Percentiles rank a stretch among this genome's conserved stretches.
Conservation (phyloP, 108 stramenopile genomes). For the Cyclotella distinguenda region DNA sequence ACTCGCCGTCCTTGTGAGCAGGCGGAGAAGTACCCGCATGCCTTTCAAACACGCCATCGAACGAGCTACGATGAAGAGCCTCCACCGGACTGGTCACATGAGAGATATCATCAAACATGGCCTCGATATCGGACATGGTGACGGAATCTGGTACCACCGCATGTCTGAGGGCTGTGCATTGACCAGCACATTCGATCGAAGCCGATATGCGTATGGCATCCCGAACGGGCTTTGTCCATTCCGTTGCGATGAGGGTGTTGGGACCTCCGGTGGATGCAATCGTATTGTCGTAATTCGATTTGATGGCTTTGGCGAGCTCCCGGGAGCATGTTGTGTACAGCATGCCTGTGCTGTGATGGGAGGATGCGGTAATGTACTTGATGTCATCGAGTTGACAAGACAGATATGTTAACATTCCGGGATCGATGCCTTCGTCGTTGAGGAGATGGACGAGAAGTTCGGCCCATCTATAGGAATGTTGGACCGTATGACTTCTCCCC, state of each 20-base stretch:
- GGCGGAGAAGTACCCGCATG: conserved; percentile 58
- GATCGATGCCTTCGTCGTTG: conserved; percentile 59
- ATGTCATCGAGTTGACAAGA: conserved; percentile 74
- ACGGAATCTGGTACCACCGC: conserved; percentile 58
- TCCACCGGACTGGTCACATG: conserved; percentile 42
- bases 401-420: conserved; percentile 74
- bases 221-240: conserved; percentile 55
- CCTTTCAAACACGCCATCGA: conserved; percentile 68
- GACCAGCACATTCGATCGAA: conserved; percentile 81
- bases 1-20: conserved; percentile 34
- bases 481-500: conserved; percentile 67
- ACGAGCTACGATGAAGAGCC: conserved; percentile 52
- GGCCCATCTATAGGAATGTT: conserved; percentile 84
- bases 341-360: conserved; percentile 56
- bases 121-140: conserved; percentile 46
- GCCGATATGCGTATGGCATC: conserved; percentile 76
- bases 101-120: conserved; percentile 45
- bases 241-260: conserved; percentile 74
- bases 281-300: conserved; percentile 63
- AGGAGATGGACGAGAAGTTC: conserved; percentile 54
- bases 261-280: conserved; percentile 87
- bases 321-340: conserved; percentile 78
- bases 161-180: conserved; percentile 88
- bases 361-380: conserved; percentile 57
- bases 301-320: conserved; percentile 66